These are phyloP conservation scores for Candida fluviatilis DNA, from an alignment of 805 yeast species.

Conservation along the genomic window DNA sequence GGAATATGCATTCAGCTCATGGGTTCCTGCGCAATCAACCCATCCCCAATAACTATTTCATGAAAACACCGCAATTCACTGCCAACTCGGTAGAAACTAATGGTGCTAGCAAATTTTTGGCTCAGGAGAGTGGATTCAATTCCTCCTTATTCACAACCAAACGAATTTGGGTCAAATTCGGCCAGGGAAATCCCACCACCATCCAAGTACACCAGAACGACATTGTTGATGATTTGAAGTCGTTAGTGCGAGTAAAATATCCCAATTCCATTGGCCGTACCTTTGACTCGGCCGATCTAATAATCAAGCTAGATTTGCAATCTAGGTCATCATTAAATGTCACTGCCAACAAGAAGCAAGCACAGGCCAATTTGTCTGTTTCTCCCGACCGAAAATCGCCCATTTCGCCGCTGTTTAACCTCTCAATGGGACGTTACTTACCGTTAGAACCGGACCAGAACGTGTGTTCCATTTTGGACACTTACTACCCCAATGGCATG, in stretches of 20 bases:
- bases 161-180: slow-evolving; percentile 54
- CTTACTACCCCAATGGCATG: slow-evolving; percentile 67
- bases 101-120: neutral
- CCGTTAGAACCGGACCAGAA: slow-evolving; percentile 56
- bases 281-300: slow-evolving; percentile 67
- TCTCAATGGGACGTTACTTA: slow-evolving; percentile 10
- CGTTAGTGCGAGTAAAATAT: slow-evolving; percentile 55
- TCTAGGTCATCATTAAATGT: neutral
- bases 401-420: slow-evolving; percentile 6
- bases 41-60: neutral
- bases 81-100: neutral
- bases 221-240: slow-evolving; percentile 79
- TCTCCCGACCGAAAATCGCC: neutral
- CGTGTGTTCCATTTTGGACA: slow-evolving; percentile 56
- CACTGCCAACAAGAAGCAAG: neutral
- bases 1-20: neutral
- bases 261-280: slow-evolving; percentile 61
- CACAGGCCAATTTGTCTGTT: neutral
- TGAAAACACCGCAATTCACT: neutral
- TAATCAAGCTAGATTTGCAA: slow-evolving; percentile 29
- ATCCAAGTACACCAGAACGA: slow-evolving; percentile 56
- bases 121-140: neutral
- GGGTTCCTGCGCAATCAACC: neutral
- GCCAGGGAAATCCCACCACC: slow-evolving; percentile 62
- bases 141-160: slow-evolving; percentile 6